Percentiles rank a stretch among this genome's conserved stretches.
These are phyloP conservation scores for Neonectria coccinea DNA, from an alignment of 2,329 filamentous ascomycete genomes.

Conservation along the genomic window DNA sequence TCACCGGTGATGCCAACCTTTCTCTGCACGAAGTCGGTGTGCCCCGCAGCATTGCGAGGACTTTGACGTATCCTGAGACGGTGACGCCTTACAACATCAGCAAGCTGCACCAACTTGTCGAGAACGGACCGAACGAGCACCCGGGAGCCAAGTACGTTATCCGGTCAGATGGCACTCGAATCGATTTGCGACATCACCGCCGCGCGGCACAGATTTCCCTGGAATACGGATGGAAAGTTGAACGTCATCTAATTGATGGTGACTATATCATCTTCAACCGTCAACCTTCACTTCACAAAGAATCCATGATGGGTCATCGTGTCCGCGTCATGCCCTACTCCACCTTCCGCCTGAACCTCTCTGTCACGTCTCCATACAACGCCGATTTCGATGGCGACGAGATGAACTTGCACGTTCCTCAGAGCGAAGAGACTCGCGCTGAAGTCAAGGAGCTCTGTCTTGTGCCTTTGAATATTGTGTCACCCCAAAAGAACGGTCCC, in stretches of 20 bases:
- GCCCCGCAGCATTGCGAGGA: slow-evolving; percentile 90
- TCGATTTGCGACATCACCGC: slow-evolving; percentile 94
- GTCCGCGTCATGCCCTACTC: slow-evolving; percentile 99
- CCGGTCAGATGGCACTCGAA: slow-evolving; percentile 90
- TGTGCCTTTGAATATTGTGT: slow-evolving; percentile 99
- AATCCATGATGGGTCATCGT: slow-evolving; percentile 99
- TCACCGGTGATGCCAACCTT: slow-evolving; percentile 97
- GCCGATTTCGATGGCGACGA: slow-evolving; percentile 99
- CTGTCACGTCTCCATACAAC: slow-evolving; percentile 98
- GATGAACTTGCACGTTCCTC: slow-evolving; percentile 99
- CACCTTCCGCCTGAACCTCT: slow-evolving; percentile 96
- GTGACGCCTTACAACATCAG: slow-evolving; percentile 98
- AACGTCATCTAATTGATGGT: slow-evolving; percentile 94
- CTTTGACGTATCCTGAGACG: slow-evolving; percentile 94
- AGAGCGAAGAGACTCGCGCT: slow-evolving; percentile 95
- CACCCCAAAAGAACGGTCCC: slow-evolving; percentile 94
- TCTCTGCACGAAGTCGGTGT: slow-evolving; percentile 98
- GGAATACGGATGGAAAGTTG: slow-evolving; percentile 98
- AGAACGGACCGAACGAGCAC: slow-evolving; percentile 94
- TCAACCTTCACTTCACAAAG: slow-evolving; percentile 98
- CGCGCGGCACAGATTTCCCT: slow-evolving; percentile 86
- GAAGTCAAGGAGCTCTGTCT: slow-evolving; percentile 95
- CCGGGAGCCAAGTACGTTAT: slow-evolving; percentile 98
- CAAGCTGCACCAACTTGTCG: slow-evolving; percentile 87
- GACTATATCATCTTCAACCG: slow-evolving; percentile 99